Evolutionary conservation across 2,329 filamentous ascomycete genomes (phyloP).

Genomic region (Xylaria sp.): DNA sequence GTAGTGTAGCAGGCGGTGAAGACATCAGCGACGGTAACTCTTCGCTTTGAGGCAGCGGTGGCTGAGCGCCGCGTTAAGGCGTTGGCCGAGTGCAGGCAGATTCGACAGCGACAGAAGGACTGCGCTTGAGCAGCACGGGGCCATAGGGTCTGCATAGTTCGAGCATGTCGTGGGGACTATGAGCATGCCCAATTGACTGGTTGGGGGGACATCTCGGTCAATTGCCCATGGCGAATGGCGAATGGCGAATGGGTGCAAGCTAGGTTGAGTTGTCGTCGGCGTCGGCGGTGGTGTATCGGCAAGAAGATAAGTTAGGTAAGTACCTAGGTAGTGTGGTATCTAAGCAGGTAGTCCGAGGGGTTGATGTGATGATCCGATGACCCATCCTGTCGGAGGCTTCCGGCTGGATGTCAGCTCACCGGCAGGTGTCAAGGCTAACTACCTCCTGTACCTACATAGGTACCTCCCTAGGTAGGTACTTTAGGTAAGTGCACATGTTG

Average conservation of each 20-base stretch:
- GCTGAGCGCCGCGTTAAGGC: constrained; percentile 62
- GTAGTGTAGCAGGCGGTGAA: constrained; percentile 76
- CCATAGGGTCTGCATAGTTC: constrained; percentile 74
- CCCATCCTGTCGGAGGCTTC: not conserved
- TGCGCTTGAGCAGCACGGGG: constrained; percentile 72
- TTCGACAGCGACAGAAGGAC: constrained; percentile 68
- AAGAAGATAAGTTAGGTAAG: not conserved
- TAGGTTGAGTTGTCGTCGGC: not conserved
- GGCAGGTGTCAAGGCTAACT: constrained; percentile 4
- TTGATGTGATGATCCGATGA: constrained; percentile 16
- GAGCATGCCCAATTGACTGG: constrained; percentile 14
- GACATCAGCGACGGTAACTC: constrained; percentile 62
- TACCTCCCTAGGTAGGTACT: not conserved
- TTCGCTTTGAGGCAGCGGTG: constrained; percentile 60
- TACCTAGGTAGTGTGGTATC: not conserved
- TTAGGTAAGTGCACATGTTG: too few species aligned
- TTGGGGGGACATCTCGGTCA: constrained; percentile 26
- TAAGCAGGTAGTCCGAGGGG: too few species aligned
- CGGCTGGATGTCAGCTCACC: not conserved
- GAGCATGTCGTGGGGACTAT: constrained; percentile 45
- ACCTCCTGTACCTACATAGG: not conserved
- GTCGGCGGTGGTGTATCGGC: not conserved
- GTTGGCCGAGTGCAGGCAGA: constrained; percentile 64
- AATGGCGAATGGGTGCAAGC: not conserved
- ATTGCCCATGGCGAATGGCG: constrained; percentile 26